Base-by-base conservation (phyloP, 129 eudicot genomes). In the Flaveria linearis region DNA sequence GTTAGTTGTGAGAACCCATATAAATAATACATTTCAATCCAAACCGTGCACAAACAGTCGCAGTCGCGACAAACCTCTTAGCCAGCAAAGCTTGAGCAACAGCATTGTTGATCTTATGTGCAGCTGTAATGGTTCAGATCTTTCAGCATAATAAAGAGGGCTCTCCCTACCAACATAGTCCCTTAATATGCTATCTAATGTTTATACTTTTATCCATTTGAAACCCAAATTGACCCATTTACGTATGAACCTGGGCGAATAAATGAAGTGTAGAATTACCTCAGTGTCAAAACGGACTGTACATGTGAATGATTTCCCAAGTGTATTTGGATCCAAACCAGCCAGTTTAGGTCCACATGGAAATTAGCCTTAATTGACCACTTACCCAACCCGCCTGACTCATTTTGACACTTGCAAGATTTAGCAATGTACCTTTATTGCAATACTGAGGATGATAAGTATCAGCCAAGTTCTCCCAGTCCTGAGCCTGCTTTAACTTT, bases 221-320 rank as follows among this genome's bases (percentile, higher is more conserved):
- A 9, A 0, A 23, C 36, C 62, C 26, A 28, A 49, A 46, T 6
- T 6, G 14, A 25, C 45, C 25, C 17, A 0, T 4, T 43, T 9
- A 9, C 16, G 15, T 50, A 25, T 71, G 53, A 42, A 69, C 30
- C 15, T 41, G 41, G 8, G 7, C 45, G 43, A 63, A 62, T 2
- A 20, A 41, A 76, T 69, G 76, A 73, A 68, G 76, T 26, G 68
- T 9, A 69, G 26, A 65, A 9, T 60, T 88, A 93, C 98, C 98
- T 93, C 97, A 2, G 98, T 93, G 78, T 93, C 98, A 56, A 93
- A 93, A 50, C 98, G 98, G 42, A 75, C 92, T 13, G 83, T 81
- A 85, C 98, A 93, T 10, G 91, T 88, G 88, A 93, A 93, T 22
- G 93, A 79, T 77, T 93, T 93, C 66, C 97, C 97, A 3, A n/a